These are phyloP conservation scores for Penicillium vulpinum DNA, from an alignment of 2,329 filamentous ascomycete species.

Conservation along the genomic window DNA sequence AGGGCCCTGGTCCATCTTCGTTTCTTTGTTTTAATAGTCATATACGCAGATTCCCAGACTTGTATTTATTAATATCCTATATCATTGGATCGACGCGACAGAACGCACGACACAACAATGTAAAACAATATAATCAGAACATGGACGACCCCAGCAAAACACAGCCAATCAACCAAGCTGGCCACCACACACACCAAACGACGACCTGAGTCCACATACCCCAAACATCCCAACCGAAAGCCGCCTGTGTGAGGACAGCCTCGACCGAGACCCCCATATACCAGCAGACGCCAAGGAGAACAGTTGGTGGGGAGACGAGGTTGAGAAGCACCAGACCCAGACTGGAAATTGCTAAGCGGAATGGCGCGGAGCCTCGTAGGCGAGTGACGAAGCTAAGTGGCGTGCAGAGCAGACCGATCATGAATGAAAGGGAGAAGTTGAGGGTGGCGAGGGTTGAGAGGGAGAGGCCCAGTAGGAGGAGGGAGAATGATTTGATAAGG, in stretches of 20 bases:
- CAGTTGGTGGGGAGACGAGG: constrained; percentile 60
- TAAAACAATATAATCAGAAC: constrained; percentile 21
- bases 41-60: background rate
- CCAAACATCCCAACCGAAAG: constrained; percentile 86
- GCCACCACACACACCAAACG: constrained; percentile 96
- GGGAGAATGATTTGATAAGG: constrained; percentile 84
- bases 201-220: constrained; percentile 86
- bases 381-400: constrained; percentile 72
- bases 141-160: constrained; percentile 38
- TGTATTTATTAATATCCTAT: constrained; percentile 4
- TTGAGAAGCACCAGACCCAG: constrained; percentile 57
- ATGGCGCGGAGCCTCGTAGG: constrained; percentile 21
- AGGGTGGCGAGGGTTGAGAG: constrained; percentile 90
- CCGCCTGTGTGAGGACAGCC: constrained; percentile 68
- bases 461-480: constrained; percentile 89
- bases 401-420: constrained; percentile 74
- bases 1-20: background rate
- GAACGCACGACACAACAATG: background rate
- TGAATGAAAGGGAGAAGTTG: constrained; percentile 88
- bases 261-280: constrained; percentile 53
- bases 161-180: constrained; percentile 73
- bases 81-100: background rate
- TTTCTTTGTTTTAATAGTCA: background rate
- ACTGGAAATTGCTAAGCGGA: constrained; percentile 30
- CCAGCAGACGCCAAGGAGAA: constrained; percentile 53